A percentile compares a stretch with the other conserved stretches of the same genome.
Evolutionary conservation across 495 filamentous ascomycete genomes (phyloP).

Genomic region (Xylaria acuta): DNA sequence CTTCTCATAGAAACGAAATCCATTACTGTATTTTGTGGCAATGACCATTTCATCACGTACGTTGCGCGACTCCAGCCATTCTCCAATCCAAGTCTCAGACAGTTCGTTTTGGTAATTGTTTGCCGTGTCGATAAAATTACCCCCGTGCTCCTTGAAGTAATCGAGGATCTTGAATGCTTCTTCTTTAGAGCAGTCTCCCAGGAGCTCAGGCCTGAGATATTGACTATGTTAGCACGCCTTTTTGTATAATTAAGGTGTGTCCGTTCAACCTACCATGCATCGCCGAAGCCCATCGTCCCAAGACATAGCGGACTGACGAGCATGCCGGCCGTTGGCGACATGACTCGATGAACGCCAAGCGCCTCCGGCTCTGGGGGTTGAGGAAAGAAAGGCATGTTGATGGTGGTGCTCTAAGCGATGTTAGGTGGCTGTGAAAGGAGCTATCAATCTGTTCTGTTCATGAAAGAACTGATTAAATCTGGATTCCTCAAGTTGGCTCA

Average conservation of each 20-base stretch:
- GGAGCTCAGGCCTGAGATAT: not conserved
- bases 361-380: conserved; percentile 7
- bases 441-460: not conserved
- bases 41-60: conserved; percentile 65
- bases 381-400: not conserved
- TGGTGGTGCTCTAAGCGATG: not conserved
- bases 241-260: not conserved
- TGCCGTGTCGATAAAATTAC: conserved; percentile 70
- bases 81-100: conserved; percentile 69
- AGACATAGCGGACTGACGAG: conserved; percentile 6
- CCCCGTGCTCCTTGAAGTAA: conserved; percentile 48
- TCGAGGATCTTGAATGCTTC: conserved; percentile 56
- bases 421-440: not conserved
- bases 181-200: conserved; percentile 33
- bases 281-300: not conserved
- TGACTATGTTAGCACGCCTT: not conserved
- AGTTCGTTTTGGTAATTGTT: conserved; percentile 68
- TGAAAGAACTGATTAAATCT: not conserved
- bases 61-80: conserved; percentile 64
- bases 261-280: not conserved
- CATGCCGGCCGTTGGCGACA: conserved; percentile 5
- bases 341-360: conserved; percentile 1
- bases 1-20: not conserved
- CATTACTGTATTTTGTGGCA: conserved; percentile 65
- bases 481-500: not conserved